A percentile compares a stretch with the other conserved stretches of the same genome.
Conservation (phyloP, 345 rosid genomes). For the Salix koriyanagi region DNA sequence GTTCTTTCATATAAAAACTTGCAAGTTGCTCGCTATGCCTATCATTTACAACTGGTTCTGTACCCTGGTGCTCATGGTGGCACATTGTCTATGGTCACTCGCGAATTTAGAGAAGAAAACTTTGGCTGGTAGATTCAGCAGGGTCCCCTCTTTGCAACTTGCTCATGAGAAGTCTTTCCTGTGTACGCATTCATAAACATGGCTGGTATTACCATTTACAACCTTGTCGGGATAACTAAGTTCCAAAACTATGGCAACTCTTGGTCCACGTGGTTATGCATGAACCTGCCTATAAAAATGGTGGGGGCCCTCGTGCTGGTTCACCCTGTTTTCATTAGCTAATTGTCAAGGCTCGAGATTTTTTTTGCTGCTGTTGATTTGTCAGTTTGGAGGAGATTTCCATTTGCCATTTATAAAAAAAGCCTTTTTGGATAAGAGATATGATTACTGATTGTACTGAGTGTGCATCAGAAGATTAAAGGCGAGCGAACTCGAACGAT, state of each 20-base stretch:
- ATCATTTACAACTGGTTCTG: conserved; percentile 5
- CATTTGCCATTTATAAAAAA: not conserved
- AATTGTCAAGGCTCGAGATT: not conserved
- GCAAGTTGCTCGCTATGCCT: conserved; percentile 14
- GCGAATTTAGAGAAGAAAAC: not conserved
- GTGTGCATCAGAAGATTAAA: not conserved
- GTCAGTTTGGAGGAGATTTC: not conserved
- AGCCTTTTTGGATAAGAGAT: not conserved
- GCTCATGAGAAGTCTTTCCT: conserved; percentile 9
- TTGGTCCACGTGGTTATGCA: not conserved
- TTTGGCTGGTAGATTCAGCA: conserved; percentile 14
- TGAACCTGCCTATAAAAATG: not conserved
- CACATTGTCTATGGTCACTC: conserved; percentile 13
- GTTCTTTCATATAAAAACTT: not conserved
- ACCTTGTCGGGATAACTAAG: not conserved
- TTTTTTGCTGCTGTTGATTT: not conserved
- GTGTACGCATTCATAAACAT: not conserved
- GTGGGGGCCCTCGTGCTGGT: not conserved
- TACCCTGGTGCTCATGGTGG: not conserved
- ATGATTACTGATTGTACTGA: not conserved
- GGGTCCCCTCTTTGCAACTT: conserved; percentile 20
- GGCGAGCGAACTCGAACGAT: not conserved
- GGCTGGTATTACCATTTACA: not conserved
- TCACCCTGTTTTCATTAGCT: not conserved
- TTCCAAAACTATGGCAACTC: not conserved